phyloP scores from a whole-genome alignment of 768 basidiomycete species.

The Rhodotorula graminis region DNA sequence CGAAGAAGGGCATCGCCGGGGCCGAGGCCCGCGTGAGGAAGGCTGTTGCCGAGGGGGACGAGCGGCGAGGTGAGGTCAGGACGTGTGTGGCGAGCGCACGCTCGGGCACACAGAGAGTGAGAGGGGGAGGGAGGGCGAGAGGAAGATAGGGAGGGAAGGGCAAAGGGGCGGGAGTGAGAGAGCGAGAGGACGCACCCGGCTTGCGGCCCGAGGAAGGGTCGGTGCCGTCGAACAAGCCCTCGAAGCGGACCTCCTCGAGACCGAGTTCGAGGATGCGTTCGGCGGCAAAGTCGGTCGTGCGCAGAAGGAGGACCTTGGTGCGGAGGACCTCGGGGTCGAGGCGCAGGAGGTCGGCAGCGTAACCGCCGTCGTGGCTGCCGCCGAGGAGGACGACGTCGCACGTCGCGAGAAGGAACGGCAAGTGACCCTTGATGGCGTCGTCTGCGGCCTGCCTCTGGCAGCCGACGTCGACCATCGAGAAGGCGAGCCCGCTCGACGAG shows the following conservation, averaged over 20 bases:
- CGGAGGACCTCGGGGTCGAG: not conserved
- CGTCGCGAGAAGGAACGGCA: constrained; percentile 15
- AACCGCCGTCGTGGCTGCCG: not conserved
- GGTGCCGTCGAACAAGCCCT: not conserved
- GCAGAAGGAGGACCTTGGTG: constrained; percentile 1
- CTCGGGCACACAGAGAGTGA: no score
- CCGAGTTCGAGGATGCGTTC: constrained; percentile 9
- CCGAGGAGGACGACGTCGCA: constrained; percentile 9
- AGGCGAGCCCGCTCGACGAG: not conserved
- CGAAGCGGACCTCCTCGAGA: constrained; percentile 8
- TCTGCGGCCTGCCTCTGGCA: not conserved
- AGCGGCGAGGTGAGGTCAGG: no score
- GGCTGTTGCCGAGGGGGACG: no score
- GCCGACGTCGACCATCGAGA: constrained; percentile 19
- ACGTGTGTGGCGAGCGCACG: no score
- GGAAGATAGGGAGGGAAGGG: no score
- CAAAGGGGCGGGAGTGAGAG: no score
- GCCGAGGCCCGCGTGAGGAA: no score
- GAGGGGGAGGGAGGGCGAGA: no score
- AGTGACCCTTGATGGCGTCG: constrained; percentile 21
- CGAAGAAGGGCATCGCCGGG: no score
- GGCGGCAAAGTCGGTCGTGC: not conserved
- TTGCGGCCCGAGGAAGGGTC: not conserved
- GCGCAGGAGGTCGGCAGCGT: not conserved
- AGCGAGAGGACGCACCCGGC: not conserved